Percentiles rank a stretch among this genome's conserved stretches.
These are phyloP conservation scores for Tetracentron sinense DNA, from an alignment of 164 flowering plant genomes.

Conservation along the genomic window DNA sequence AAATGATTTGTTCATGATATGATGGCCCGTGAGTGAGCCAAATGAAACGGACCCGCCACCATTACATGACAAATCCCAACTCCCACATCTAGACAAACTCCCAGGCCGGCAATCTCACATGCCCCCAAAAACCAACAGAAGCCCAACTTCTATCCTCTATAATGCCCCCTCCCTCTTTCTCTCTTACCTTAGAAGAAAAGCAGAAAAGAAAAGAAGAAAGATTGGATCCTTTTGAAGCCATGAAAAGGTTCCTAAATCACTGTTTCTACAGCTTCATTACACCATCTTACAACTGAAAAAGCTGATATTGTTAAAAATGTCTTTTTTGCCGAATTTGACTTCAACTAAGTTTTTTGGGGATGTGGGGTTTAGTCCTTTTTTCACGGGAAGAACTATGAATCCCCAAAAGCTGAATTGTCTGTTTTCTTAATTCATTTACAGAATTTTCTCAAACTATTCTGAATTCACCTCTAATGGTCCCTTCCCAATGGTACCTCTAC, in stretches of 20 bases:
- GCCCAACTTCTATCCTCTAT: conserved; percentile 6
- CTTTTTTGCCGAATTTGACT: conserved; percentile 31
- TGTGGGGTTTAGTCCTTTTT: conserved; percentile 41
- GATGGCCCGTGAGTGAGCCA: conserved; percentile 41
- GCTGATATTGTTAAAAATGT: conserved; percentile 18
- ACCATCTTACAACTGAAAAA: conserved; percentile 31
- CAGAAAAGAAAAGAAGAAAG: conserved; percentile 1
- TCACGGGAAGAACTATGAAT: conserved; percentile 25
- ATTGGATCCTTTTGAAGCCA: conserved; percentile 36
- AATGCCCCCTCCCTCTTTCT: conserved; percentile 12
- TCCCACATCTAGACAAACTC: conserved; percentile 49
- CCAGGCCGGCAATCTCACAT: conserved; percentile 68
- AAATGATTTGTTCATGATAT: conserved; percentile 42
- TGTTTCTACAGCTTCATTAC: conserved; percentile 11
- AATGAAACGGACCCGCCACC: conserved; percentile 18
- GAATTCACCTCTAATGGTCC: conserved; percentile 26
- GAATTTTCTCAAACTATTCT: conserved; percentile 24
- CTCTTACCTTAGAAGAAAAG: conserved; percentile 13
- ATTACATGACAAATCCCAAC: conserved; percentile 50
- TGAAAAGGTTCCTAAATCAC: conserved; percentile 19
- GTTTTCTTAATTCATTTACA: conserved; percentile 37
- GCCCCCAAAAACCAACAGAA: conserved; percentile 46
- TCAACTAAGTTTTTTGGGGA: conserved; percentile 26
- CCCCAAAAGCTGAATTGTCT: conserved; percentile 53
- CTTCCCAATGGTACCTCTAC: conserved; percentile 47